These are phyloP conservation scores for Massarina eburnea DNA, from an alignment of 2,329 filamentous ascomycete genomes.

Conservation along the genomic window DNA sequence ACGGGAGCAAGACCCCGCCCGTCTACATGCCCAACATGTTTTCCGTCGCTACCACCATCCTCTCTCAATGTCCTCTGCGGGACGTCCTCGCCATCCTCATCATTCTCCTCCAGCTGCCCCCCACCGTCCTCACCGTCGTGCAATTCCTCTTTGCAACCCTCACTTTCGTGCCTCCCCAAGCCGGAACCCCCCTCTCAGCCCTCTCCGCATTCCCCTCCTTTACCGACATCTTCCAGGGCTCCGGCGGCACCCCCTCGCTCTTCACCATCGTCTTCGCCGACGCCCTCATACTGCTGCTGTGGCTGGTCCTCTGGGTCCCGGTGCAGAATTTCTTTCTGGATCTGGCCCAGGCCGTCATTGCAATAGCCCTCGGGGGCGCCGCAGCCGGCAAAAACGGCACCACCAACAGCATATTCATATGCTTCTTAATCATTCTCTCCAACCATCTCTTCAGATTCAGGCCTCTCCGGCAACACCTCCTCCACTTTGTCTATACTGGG, in stretches of 20 bases:
- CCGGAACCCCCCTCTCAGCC: slow-evolving; percentile 73
- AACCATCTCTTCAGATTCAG: slow-evolving; percentile 58
- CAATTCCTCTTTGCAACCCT: slow-evolving; percentile 91
- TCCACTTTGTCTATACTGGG: slow-evolving; percentile 43
- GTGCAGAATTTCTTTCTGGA: slow-evolving; percentile 87
- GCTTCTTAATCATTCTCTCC: slow-evolving; percentile 65
- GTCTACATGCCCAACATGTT: slow-evolving; percentile 68
- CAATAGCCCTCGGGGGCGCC: slow-evolving; percentile 84
- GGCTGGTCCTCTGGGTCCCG: slow-evolving; percentile 84
- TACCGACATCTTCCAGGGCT: slow-evolving; percentile 88
- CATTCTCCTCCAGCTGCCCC: slow-evolving; percentile 88
- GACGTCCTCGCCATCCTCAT: slow-evolving; percentile 97
- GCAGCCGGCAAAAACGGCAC: slow-evolving; percentile 68
- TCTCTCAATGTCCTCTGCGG: slow-evolving; percentile 85
- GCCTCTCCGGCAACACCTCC: slow-evolving; percentile 46
- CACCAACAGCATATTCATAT: slow-evolving; percentile 71
- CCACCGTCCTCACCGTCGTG: slow-evolving; percentile 82
- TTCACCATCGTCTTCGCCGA: slow-evolving; percentile 85
- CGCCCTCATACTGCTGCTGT: slow-evolving; percentile 77
- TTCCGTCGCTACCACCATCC: slow-evolving; percentile 79
- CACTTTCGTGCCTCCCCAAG: slow-evolving; percentile 81
- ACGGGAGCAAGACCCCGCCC: slow-evolving; percentile 64
- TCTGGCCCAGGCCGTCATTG: slow-evolving; percentile 89
- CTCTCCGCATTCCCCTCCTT: slow-evolving; percentile 76
- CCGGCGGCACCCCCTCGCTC: slow-evolving; percentile 81